Conservation (phyloP, 352 stramenopile genomes). For the Peronospora destructor region DNA sequence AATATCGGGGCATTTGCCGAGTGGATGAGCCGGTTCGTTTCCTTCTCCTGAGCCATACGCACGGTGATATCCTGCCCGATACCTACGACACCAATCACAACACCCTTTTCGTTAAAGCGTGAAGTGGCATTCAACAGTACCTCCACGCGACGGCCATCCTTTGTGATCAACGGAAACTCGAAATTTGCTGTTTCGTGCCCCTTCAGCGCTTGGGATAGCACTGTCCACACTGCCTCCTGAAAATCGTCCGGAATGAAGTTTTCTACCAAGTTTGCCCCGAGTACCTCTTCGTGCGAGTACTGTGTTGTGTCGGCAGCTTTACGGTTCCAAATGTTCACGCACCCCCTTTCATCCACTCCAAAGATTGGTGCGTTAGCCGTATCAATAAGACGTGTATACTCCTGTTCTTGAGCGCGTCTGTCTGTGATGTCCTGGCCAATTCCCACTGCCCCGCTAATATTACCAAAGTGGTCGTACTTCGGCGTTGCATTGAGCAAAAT, state of each 20-base stretch:
- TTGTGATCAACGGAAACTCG: constrained; percentile 42
- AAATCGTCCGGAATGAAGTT: constrained; percentile 64
- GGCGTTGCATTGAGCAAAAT: constrained; percentile 56
- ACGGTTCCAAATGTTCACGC: constrained; percentile 77
- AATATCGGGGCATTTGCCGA: constrained; percentile 62
- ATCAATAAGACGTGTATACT: constrained; percentile 38
- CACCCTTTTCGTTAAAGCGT: constrained; percentile 36
- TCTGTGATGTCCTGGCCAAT: constrained; percentile 78
- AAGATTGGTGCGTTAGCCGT: constrained; percentile 73
- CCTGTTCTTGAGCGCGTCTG: constrained; percentile 54
- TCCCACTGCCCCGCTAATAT: constrained; percentile 57
- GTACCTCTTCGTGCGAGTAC: constrained; percentile 52
- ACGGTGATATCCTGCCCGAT: constrained; percentile 53
- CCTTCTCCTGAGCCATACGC: constrained; percentile 55
- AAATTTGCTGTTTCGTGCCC: constrained; percentile 45
- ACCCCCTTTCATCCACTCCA: constrained; percentile 52
- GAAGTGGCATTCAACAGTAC: constrained; percentile 44
- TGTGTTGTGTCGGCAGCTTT: constrained; percentile 30
- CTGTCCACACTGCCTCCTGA: constrained; percentile 33
- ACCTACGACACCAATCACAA: constrained; percentile 39
- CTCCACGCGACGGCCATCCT: constrained; percentile 27
- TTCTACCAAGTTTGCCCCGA: constrained; percentile 50
- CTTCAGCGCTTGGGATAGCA: constrained; percentile 40
- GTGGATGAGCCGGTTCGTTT: constrained; percentile 56
- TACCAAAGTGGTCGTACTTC: constrained; percentile 53